Evolutionary conservation across 495 filamentous ascomycete species (phyloP).

Genomic region (Aspergillus diversus): DNA sequence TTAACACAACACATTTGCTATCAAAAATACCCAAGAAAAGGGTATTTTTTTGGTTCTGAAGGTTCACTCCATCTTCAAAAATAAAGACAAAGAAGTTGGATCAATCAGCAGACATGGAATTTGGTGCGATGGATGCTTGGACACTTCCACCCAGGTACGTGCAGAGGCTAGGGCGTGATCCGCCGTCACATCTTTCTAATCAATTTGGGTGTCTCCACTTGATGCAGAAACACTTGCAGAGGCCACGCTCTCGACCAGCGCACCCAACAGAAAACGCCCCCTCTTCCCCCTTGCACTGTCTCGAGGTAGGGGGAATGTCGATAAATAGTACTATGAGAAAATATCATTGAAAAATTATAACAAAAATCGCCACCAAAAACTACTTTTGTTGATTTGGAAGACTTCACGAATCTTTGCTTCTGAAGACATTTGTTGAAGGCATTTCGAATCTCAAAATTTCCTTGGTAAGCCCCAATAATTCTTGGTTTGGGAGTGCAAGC

Average conservation of each 20-base stretch:
- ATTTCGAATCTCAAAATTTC: too few relatives aligned
- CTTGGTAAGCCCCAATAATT: background rate
- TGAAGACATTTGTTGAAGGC: too few relatives aligned
- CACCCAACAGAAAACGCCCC: slow-evolving; percentile 21
- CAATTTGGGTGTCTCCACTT: slow-evolving; percentile 38
- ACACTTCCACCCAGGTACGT: slow-evolving; percentile 33
- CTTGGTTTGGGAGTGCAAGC: background rate
- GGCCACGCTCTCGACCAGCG: slow-evolving; percentile 48
- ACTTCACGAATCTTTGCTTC: too few relatives aligned
- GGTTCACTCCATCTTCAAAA: background rate
- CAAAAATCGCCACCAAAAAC: background rate
- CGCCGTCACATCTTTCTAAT: slow-evolving; percentile 45
- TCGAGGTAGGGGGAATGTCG: slow-evolving; percentile 16
- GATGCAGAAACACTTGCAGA: slow-evolving; percentile 42
- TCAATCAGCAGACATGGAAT: background rate
- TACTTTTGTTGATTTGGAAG: too few relatives aligned
- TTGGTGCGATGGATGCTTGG: background rate
- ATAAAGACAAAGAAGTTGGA: background rate
- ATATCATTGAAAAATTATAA: background rate
- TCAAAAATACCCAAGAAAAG: too few relatives aligned
- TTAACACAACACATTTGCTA: too few relatives aligned
- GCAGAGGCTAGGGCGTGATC: slow-evolving; percentile 40
- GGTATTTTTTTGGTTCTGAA: too few relatives aligned
- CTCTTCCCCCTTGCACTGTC: slow-evolving; percentile 18
- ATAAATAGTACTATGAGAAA: slow-evolving; percentile 6